Evolutionary conservation across 2,329 filamentous ascomycete species (phyloP).

Genomic region (Cadophora malorum): DNA sequence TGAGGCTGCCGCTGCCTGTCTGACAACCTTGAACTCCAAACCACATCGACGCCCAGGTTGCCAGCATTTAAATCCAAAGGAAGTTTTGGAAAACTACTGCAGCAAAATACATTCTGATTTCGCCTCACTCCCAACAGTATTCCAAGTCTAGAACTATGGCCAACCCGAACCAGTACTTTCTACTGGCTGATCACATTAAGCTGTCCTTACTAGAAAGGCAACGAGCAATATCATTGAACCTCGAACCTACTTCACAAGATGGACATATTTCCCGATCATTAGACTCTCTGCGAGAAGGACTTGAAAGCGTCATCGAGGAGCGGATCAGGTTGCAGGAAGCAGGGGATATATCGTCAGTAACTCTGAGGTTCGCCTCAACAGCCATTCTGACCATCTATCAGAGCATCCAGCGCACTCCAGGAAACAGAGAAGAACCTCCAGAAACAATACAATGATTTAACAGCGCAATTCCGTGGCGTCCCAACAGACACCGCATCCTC

Average conservation of each 20-base stretch:
- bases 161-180: slow-evolving; percentile 79
- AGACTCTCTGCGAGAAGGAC: slow-evolving; percentile 82
- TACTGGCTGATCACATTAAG: slow-evolving; percentile 96
- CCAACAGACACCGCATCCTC: slow-evolving; percentile 55
- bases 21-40: too few relatives aligned
- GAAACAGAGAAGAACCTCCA: slow-evolving; percentile 73
- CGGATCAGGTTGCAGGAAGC: slow-evolving; percentile 67
- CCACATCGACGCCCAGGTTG: background rate
- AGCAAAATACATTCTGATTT: background rate
- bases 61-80: background rate
- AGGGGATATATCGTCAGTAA: slow-evolving; percentile 66
- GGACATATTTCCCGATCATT: slow-evolving; percentile 88
- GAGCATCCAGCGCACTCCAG: slow-evolving; percentile 55
- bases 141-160: slow-evolving; percentile 52
- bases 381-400: slow-evolving; percentile 32
- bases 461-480: slow-evolving; percentile 79
- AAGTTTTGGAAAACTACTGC: background rate
- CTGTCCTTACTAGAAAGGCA: slow-evolving; percentile 91
- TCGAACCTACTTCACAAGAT: slow-evolving; percentile 77
- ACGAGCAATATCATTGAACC: slow-evolving; percentile 79
- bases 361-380: slow-evolving; percentile 2
- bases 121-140: background rate
- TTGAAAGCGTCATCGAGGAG: slow-evolving; percentile 72
- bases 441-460: slow-evolving; percentile 77
- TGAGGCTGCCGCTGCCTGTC: too few relatives aligned